A percentile compares a stretch with the other conserved stretches of the same genome.
phyloP scores from a whole-genome alignment of 176 grass and related monocot species.

The Musa beccarii region DNA sequence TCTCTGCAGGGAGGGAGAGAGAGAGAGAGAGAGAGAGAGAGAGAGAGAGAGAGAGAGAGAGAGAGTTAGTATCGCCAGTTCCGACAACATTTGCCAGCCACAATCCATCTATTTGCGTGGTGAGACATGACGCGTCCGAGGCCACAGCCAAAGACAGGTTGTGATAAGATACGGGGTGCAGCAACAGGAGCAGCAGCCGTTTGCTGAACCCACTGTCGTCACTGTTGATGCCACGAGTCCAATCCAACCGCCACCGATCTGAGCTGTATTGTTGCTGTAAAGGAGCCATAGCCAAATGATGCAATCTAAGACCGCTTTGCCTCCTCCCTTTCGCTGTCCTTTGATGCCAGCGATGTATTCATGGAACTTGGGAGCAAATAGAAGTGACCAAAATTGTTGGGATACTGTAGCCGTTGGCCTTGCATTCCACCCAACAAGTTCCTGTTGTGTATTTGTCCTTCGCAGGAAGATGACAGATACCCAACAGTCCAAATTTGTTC shows the following conservation, averaged over 20 bases:
- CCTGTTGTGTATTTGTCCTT: too few relatives aligned
- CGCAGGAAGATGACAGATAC: too few relatives aligned
- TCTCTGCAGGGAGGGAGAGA: conserved; percentile 21
- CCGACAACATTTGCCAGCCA: too few relatives aligned
- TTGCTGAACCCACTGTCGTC: too few relatives aligned
- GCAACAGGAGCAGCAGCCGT: background rate
- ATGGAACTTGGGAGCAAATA: too few relatives aligned
- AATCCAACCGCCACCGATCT: background rate
- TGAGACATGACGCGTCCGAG: background rate
- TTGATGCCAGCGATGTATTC: too few relatives aligned
- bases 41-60: background rate
- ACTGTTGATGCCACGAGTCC: background rate
- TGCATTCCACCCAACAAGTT: too few relatives aligned
- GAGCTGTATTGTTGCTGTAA: background rate
- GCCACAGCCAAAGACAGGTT: background rate
- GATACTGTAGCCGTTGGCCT: too few relatives aligned
- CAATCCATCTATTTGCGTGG: background rate
- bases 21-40: background rate
- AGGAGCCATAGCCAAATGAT: background rate
- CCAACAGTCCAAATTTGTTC: too few relatives aligned
- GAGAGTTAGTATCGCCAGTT: too few relatives aligned
- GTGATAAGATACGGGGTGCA: background rate
- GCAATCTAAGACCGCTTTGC: background rate
- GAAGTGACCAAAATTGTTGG: too few relatives aligned
- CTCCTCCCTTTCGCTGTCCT: too few relatives aligned